Base-by-base conservation (phyloP, 2,329 filamentous ascomycete genomes). In the Botrytis tulipae region DNA sequence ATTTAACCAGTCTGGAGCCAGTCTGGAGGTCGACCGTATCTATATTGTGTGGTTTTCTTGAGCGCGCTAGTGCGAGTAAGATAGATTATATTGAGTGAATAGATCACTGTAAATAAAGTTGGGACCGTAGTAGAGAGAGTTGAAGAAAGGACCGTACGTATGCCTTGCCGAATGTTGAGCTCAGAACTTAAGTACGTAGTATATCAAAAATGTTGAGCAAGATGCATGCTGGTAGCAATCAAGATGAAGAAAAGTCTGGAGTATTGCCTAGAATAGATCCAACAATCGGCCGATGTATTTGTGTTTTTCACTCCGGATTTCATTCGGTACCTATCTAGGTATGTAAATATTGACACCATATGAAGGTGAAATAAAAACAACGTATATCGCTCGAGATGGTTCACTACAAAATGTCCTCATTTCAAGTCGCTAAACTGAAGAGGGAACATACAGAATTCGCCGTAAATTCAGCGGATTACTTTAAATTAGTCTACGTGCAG, bases 401-500 rank as follows among this genome's bases (percentile, higher is more conserved):
- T 8, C 25, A 54, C 51, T 54, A 3, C 51, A 29, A 16, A 54
- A 29, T 8, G n/a, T 3, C 14, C 7, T 54, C n/a, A 14, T 8
- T 29, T 3, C 12, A 18, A 4, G 29, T n/a, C 14, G 51, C n/a
- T 54, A 54, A n/a, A 54, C 6, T 16, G 18, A 6, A 54, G 51
- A n/a, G 2, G 14, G 6, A 18, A 54, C n/a, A 54, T 54, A 8
- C 14, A 29, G 0, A 8, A 7, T 18, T 54, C 6, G 3, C 51
- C 12, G 12, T 29, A 8, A 54, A n/a, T 1, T 2, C 6, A 29
- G 25, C n/a, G 14, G 6, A 4, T 16, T 54, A 4, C 51, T 29
- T 29, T 14, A 18, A 1, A 51, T 14, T 12, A 4, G 5, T 29
- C 14, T n/a, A 16, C 51, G 0, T 54, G 2, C 14, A 2, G 5